Percentiles rank a stretch among this genome's conserved stretches.
These are phyloP conservation scores for Leptodermis oblonga DNA, from an alignment of 257 asterid genomes.

Conservation along the genomic window DNA sequence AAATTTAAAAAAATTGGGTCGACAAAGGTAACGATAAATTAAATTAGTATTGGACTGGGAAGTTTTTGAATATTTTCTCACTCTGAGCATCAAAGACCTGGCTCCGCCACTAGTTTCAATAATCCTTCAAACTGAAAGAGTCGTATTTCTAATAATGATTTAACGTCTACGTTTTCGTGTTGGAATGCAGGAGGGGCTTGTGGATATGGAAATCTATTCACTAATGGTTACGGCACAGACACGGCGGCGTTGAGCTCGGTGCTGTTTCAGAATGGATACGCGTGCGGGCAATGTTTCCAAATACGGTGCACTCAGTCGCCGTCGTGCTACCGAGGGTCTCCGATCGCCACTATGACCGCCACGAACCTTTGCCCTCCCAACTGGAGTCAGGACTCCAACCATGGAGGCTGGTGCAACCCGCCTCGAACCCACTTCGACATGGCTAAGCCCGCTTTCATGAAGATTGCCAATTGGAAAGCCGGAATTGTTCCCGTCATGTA, in stretches of 20 bases:
- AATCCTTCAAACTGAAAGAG: no score
- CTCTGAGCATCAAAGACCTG: no score
- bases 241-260: conserved; percentile 81
- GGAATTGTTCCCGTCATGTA: conserved; percentile 71
- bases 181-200: conserved; percentile 67
- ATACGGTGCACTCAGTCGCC: conserved; percentile 43
- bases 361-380: conserved; percentile 89
- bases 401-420: conserved; percentile 96
- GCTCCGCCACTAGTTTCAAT: no score
- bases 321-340: conserved; percentile 49
- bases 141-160: no score
- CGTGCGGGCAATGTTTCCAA: conserved; percentile 82
- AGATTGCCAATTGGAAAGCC: conserved; percentile 71
- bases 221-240: conserved; percentile 61
- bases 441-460: conserved; percentile 79
- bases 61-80: no score
- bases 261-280: conserved; percentile 65
- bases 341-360: conserved; percentile 57
- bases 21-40: no score
- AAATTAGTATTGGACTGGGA: no score
- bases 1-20: no score
- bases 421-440: conserved; percentile 80
- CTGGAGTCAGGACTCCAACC: conserved; percentile 58
- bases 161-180: no score
- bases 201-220: conserved; percentile 66